phyloP scores from a whole-genome alignment of 495 filamentous ascomycete genomes.

The Chaetomidium leptoderma region DNA sequence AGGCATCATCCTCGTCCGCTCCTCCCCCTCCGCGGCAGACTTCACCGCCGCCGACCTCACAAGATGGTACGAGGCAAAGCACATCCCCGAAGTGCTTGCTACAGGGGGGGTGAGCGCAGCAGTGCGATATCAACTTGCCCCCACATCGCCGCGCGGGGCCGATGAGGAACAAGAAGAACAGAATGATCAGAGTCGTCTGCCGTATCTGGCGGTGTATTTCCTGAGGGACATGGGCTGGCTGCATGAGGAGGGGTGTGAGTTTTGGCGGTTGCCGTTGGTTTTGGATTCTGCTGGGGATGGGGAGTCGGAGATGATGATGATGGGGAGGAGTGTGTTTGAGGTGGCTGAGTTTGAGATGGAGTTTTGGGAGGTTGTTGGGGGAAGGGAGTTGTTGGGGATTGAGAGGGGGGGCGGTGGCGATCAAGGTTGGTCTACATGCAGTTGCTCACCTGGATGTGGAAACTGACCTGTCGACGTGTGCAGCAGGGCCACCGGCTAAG shows the following conservation, averaged over 20 bases:
- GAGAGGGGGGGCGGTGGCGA: too few species aligned
- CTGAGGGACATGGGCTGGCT: slow-evolving; percentile 26
- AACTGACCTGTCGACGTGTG: too few species aligned
- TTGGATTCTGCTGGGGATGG: background rate
- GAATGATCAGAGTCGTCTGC: too few species aligned
- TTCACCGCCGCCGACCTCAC: slow-evolving; percentile 19
- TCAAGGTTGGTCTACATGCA: too few species aligned
- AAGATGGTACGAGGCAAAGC: slow-evolving; percentile 30
- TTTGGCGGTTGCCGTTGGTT: slow-evolving; percentile 13
- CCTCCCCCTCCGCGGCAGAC: background rate
- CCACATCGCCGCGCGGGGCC: too few species aligned
- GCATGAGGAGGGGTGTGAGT: background rate
- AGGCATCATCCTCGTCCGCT: background rate
- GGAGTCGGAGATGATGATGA: background rate
- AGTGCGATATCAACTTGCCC: background rate
- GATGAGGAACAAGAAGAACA: too few species aligned
- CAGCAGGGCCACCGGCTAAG: too few species aligned
- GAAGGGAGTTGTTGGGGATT: too few species aligned
- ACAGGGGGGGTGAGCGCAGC: slow-evolving; percentile 17
- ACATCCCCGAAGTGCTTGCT: slow-evolving; percentile 28
- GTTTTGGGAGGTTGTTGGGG: slow-evolving; percentile 1
- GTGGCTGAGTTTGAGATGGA: slow-evolving; percentile 14
- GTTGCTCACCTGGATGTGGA: too few species aligned
- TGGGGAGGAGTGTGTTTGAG: slow-evolving; percentile 13
- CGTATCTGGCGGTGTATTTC: slow-evolving; percentile 29